A percentile compares a stretch with the other conserved stretches of the same genome.
phyloP scores from a whole-genome alignment of 129 eudicot species.

The Arctium minus region DNA sequence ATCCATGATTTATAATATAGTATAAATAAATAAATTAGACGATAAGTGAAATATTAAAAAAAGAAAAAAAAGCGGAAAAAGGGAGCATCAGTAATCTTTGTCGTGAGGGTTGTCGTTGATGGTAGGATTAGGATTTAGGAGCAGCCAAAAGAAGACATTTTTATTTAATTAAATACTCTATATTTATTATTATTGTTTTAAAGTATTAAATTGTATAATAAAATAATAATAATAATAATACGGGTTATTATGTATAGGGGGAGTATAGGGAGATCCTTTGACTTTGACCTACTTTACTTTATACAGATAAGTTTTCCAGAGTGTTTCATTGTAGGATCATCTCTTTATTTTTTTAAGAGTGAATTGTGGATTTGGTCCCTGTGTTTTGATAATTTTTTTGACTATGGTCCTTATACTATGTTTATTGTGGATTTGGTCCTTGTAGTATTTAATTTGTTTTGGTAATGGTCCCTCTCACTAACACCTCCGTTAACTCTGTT shows the following conservation, averaged over 20 bases:
- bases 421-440: too few species aligned
- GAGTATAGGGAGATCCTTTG: conserved; percentile 1
- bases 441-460: too few species aligned
- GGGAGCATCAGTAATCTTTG: conserved; percentile 10
- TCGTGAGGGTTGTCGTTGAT: conserved; percentile 21
- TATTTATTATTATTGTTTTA: not conserved
- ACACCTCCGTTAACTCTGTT: too few species aligned
- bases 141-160: conserved; percentile 11
- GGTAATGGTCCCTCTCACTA: too few species aligned
- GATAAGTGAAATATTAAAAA: not conserved
- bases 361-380: too few species aligned
- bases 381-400: too few species aligned
- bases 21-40: not conserved
- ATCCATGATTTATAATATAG: too few species aligned
- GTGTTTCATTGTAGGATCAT: conserved; percentile 19
- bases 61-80: not conserved
- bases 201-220: not conserved
- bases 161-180: not conserved
- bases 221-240: not conserved
- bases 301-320: conserved; percentile 15
- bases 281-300: conserved; percentile 5
- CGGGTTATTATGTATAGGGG: not conserved
- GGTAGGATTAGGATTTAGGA: conserved; percentile 10
- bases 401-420: too few species aligned
- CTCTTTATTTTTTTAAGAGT: not conserved